Percentiles rank a stretch among this genome's conserved stretches.
These are phyloP conservation scores for Verticillium dahliae DNA, from an alignment of 2,329 filamentous ascomycete genomes.

Conservation along the genomic window DNA sequence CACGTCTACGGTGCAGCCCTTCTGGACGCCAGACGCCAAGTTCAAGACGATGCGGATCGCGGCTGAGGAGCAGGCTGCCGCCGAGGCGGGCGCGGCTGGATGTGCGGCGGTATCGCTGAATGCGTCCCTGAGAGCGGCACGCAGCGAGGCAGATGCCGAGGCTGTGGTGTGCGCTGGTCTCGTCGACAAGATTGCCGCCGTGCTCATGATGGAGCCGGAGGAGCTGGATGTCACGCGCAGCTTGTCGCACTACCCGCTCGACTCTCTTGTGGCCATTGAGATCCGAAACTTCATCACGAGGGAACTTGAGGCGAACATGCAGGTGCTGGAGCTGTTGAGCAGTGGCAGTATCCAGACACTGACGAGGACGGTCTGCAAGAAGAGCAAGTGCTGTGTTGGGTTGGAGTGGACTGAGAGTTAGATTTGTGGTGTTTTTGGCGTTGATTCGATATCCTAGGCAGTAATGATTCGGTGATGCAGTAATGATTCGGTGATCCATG, in stretches of 20 bases:
- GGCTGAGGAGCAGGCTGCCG: conserved; percentile 28
- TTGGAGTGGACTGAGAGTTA: conserved; percentile 1
- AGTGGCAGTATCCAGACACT: conserved; percentile 43
- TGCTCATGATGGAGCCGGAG: conserved; percentile 41
- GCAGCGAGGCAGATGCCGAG: conserved; percentile 36
- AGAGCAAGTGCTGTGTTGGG: conserved; percentile 30
- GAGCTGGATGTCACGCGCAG: conserved; percentile 37
- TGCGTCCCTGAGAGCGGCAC: conserved; percentile 33
- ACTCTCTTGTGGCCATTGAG: conserved; percentile 43
- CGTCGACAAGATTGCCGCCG: conserved; percentile 38
- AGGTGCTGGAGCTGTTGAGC: conserved; percentile 48
- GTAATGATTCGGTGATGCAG: neutral
- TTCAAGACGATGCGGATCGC: conserved; percentile 41
- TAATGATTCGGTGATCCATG: neutral
- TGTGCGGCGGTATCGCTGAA: conserved; percentile 32
- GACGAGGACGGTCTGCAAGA: conserved; percentile 39
- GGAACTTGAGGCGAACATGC: conserved; percentile 42
- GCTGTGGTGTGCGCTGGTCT: conserved; percentile 36
- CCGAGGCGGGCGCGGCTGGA: conserved; percentile 19
- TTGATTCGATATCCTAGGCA: neutral
- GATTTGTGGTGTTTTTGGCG: neutral
- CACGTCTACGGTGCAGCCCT: conserved; percentile 36
- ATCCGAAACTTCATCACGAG: conserved; percentile 44
- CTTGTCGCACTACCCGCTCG: conserved; percentile 34
- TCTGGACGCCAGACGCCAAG: conserved; percentile 48